Evolutionary conservation across 257 asterid genomes (phyloP).

Genomic region (Penstemon newberryi): DNA sequence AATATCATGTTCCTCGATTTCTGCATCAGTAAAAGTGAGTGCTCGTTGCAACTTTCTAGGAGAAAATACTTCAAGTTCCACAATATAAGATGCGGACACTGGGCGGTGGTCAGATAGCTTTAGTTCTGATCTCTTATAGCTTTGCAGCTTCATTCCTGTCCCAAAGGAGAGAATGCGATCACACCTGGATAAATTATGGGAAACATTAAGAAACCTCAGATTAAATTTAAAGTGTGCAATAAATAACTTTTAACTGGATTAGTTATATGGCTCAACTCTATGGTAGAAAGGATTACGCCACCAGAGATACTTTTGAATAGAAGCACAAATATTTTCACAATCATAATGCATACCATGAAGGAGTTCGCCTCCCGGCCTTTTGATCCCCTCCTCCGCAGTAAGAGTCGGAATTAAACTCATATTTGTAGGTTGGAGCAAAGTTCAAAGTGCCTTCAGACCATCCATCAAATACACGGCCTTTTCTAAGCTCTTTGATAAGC

Average conservation of each 20-base stretch:
- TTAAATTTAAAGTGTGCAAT: not conserved
- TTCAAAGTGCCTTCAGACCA: constrained; percentile 86
- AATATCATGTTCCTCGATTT: constrained; percentile 63
- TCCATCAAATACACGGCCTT: constrained; percentile 87
- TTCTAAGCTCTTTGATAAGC: constrained; percentile 78
- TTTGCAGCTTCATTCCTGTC: constrained; percentile 67
- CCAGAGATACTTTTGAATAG: not conserved
- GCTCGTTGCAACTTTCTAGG: constrained; percentile 81
- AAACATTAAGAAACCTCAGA: not conserved
- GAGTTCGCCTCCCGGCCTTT: constrained; percentile 76
- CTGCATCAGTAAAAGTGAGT: constrained; percentile 88
- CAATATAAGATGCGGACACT: constrained; percentile 71
- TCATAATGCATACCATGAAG: constrained; percentile 77
- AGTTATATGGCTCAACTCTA: not conserved
- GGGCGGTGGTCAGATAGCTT: constrained; percentile 94
- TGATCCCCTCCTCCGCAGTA: constrained; percentile 70
- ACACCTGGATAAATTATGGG: constrained; percentile 59
- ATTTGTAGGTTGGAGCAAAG: constrained; percentile 94
- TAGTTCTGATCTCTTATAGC: constrained; percentile 68
- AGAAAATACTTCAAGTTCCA: constrained; percentile 87
- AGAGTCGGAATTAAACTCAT: constrained; percentile 64
- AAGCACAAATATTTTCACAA: constrained; percentile 4
- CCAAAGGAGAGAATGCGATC: constrained; percentile 88
- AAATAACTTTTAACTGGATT: not conserved
- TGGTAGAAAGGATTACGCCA: not conserved